Conservation (phyloP, 495 filamentous ascomycete genomes). For the Aspergillus bertholletiae region DNA sequence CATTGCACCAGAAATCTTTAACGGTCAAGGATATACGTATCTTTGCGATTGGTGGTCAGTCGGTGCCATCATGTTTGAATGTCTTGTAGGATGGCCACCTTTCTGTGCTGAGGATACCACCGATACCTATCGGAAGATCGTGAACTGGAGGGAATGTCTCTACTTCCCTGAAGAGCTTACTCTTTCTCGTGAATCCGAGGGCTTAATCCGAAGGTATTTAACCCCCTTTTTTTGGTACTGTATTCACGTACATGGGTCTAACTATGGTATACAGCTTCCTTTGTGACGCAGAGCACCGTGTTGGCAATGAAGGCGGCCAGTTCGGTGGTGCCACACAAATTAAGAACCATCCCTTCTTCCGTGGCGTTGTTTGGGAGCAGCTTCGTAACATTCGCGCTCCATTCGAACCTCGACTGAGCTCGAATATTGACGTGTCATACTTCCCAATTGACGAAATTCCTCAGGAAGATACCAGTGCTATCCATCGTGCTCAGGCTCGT, state of each 20-base stretch:
- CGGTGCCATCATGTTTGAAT: constrained; percentile 99
- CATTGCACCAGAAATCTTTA: constrained; percentile 98
- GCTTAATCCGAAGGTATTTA: constrained; percentile 75
- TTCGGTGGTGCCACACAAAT: constrained; percentile 80
- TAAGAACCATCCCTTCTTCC: constrained; percentile 93
- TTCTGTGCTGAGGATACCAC: constrained; percentile 98
- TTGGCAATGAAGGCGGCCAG: constrained; percentile 63
- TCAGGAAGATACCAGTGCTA: constrained; percentile 77
- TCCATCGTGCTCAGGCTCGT: constrained; percentile 63
- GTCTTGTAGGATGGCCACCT: constrained; percentile 96
- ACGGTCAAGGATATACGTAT: constrained; percentile 89
- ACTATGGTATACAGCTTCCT: constrained; percentile 63
- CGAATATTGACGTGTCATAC: constrained; percentile 94
- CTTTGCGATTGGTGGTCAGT: constrained; percentile 99
- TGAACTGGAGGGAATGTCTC: constrained; percentile 92
- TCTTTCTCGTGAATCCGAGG: constrained; percentile 80
- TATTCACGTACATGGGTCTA: constrained; percentile 2
- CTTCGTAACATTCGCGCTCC: constrained; percentile 89
- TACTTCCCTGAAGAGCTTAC: constrained; percentile 96
- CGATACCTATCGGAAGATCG: constrained; percentile 98
- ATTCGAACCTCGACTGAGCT: constrained; percentile 88
- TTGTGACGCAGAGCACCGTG: constrained; percentile 84
- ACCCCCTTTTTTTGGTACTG: neutral
- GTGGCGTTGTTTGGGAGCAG: constrained; percentile 87
- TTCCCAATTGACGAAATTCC: constrained; percentile 98